A percentile compares a stretch with the other conserved stretches of the same genome.
phyloP scores from a whole-genome alignment of 805 yeast genomes.

The Clavispora santaluciae region DNA sequence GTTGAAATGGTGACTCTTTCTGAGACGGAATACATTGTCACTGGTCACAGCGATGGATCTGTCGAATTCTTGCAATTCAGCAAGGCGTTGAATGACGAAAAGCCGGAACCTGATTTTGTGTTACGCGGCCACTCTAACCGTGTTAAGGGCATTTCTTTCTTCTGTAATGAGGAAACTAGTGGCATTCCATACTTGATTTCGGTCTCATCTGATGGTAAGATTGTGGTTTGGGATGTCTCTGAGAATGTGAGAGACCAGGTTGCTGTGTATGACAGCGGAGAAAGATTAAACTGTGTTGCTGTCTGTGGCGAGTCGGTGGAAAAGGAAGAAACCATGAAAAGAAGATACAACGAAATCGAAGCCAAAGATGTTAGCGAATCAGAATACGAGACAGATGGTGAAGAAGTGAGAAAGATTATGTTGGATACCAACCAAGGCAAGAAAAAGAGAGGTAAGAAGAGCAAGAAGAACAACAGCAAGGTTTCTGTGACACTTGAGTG shows the following conservation, averaged over 20 bases:
- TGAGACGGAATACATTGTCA: slow-evolving; percentile 52
- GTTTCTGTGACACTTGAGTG: slow-evolving; percentile 56
- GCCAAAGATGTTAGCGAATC: slow-evolving; percentile 48
- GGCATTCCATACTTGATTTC: slow-evolving; percentile 55
- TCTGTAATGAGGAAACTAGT: slow-evolving; percentile 34
- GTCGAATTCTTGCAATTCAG: slow-evolving; percentile 51
- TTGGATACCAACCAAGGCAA: slow-evolving; percentile 44
- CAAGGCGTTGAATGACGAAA: slow-evolving; percentile 12
- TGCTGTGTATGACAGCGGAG: slow-evolving; percentile 88
- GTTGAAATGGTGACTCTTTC: slow-evolving; percentile 47
- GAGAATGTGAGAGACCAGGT: slow-evolving; percentile 63
- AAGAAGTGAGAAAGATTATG: slow-evolving; percentile 56
- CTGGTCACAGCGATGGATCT: slow-evolving; percentile 69
- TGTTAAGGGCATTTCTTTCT: slow-evolving; percentile 70
- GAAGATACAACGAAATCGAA: slow-evolving; percentile 37
- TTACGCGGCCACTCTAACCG: slow-evolving; percentile 81
- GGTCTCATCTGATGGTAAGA: slow-evolving; percentile 88
- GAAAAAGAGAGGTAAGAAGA: slow-evolving; percentile 29
- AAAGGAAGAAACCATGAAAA: slow-evolving; percentile 63
- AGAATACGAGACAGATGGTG: slow-evolving; percentile 74
- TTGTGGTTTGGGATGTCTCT: slow-evolving; percentile 77
- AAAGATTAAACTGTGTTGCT: slow-evolving; percentile 82
- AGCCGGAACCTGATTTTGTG: slow-evolving; percentile 45
- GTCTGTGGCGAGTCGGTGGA: slow-evolving; percentile 76
- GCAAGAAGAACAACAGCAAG: slow-evolving; percentile 16